Evolutionary conservation across 371 early-diverging fungal species (phyloP).

Genomic region (Mucor circinelloides): DNA sequence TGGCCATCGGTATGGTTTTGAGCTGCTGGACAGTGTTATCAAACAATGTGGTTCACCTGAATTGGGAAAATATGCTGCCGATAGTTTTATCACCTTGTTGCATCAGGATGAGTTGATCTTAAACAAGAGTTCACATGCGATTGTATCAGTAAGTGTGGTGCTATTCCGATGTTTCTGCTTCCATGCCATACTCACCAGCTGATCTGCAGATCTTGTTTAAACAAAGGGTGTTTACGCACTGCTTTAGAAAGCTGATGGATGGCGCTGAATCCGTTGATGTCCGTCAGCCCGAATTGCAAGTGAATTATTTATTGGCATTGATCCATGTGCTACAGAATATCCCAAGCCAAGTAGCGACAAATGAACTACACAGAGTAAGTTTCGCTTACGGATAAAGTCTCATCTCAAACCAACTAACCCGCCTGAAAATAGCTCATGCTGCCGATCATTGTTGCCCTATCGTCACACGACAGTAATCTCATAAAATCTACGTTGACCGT

Average conservation of each 20-base stretch:
- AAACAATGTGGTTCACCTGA: constrained; percentile 42
- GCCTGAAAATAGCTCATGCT: constrained; percentile 24
- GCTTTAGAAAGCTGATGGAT: constrained; percentile 60
- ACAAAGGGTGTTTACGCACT: constrained; percentile 75
- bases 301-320: constrained; percentile 61
- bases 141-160: constrained; percentile 50
- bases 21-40: constrained; percentile 57
- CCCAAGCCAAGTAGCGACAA: constrained; percentile 71
- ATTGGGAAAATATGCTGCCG: constrained; percentile 60
- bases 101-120: constrained; percentile 66
- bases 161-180: not conserved
- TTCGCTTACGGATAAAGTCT: not conserved
- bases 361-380: constrained; percentile 67
- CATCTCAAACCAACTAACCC: not conserved
- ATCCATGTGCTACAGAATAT: constrained; percentile 74
- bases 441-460: constrained; percentile 32
- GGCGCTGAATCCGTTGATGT: constrained; percentile 10
- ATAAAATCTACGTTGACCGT: constrained; percentile 24
- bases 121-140: constrained; percentile 67
- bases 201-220: constrained; percentile 65
- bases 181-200: not conserved
- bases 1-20: constrained; percentile 55
- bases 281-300: constrained; percentile 36
- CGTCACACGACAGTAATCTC: constrained; percentile 20
- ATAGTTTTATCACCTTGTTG: constrained; percentile 64